phyloP scores from a whole-genome alignment of 805 yeast species.

The Henningerozyma blattae region DNA sequence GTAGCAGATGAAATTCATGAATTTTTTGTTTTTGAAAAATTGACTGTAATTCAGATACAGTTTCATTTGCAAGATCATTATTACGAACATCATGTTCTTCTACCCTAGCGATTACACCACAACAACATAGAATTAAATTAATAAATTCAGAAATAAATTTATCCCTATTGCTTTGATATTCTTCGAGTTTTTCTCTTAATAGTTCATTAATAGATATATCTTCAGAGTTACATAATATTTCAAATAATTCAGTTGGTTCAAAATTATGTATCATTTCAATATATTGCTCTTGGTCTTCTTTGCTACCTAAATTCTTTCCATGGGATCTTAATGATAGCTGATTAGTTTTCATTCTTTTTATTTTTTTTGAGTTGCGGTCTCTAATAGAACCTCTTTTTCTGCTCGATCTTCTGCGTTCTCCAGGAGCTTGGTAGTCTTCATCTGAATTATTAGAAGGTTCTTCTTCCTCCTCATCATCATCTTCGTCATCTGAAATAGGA shows the following conservation, averaged over 20 bases:
- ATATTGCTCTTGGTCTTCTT: conserved; percentile 19
- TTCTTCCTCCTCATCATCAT: conserved; percentile 4
- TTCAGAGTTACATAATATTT: conserved; percentile 37
- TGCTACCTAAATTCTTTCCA: conserved; percentile 5
- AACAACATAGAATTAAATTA: conserved; percentile 55
- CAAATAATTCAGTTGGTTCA: conserved; percentile 36
- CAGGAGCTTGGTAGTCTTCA: conserved; percentile 15
- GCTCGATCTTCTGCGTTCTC: conserved; percentile 3
- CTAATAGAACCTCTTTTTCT: too few relatives aligned
- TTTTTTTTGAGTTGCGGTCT: conserved; percentile 4
- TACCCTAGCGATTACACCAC: conserved; percentile 59
- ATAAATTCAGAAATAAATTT: conserved; percentile 48
- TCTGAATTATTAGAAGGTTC: conserved; percentile 14
- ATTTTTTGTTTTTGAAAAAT: conserved; percentile 45
- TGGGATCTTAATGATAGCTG: not conserved
- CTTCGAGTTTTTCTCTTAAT: conserved; percentile 47
- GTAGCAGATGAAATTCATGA: conserved; percentile 59
- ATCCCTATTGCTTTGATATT: conserved; percentile 32
- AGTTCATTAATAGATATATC: conserved; percentile 39
- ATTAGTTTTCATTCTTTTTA: conserved; percentile 4
- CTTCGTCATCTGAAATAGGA: conserved; percentile 9
- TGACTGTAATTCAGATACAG: conserved; percentile 60
- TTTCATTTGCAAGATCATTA: conserved; percentile 57
- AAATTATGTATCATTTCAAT: conserved; percentile 32
- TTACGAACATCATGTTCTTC: conserved; percentile 67